These are phyloP conservation scores for Lonicera japonica DNA, from an alignment of 129 eudicot species.

Conservation along the genomic window DNA sequence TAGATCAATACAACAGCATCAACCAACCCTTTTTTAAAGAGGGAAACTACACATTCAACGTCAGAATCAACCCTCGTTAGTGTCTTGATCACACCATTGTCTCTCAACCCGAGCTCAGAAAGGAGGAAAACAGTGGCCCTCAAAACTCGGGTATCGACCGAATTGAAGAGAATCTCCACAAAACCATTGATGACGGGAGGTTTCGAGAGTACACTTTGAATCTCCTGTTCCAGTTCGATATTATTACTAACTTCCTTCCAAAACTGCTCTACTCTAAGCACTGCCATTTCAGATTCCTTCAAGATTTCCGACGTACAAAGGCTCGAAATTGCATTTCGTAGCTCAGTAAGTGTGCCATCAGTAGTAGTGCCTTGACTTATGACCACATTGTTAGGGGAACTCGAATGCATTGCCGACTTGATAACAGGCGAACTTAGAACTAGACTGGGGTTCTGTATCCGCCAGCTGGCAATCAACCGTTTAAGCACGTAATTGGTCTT, in stretches of 20 bases:
- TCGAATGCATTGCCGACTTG: conserved; percentile 12
- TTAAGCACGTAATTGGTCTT: conserved; percentile 79
- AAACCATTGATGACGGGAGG: conserved; percentile 70
- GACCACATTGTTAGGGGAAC: conserved; percentile 36
- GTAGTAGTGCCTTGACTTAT: conserved; percentile 29
- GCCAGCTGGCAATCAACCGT: conserved; percentile 81
- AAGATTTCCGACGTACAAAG: conserved; percentile 66
- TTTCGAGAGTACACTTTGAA: conserved; percentile 52
- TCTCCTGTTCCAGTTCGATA: conserved; percentile 21
- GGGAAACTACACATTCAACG: conserved; percentile 63
- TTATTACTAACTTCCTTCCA: conserved; percentile 42
- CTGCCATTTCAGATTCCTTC: conserved; percentile 64
- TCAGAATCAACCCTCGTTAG: conserved; percentile 72
- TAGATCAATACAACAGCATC: conserved; percentile 72
- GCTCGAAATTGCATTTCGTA: conserved; percentile 48
- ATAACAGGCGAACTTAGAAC: conserved; percentile 21
- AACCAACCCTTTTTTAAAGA: conserved; percentile 56
- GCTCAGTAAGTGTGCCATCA: conserved; percentile 48
- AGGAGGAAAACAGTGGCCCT: conserved; percentile 53
- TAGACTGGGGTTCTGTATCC: conserved; percentile 31
- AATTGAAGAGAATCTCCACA: conserved; percentile 69
- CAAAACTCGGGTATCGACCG: conserved; percentile 53
- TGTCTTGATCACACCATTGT: conserved; percentile 49
- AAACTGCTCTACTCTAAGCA: conserved; percentile 49
- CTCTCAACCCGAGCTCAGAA: conserved; percentile 57